Evolutionary conservation across 2,329 filamentous ascomycete genomes (phyloP), one percentile per base, ranked within the genome.

Genomic region (Neopestalotiopsis sp.): DNA sequence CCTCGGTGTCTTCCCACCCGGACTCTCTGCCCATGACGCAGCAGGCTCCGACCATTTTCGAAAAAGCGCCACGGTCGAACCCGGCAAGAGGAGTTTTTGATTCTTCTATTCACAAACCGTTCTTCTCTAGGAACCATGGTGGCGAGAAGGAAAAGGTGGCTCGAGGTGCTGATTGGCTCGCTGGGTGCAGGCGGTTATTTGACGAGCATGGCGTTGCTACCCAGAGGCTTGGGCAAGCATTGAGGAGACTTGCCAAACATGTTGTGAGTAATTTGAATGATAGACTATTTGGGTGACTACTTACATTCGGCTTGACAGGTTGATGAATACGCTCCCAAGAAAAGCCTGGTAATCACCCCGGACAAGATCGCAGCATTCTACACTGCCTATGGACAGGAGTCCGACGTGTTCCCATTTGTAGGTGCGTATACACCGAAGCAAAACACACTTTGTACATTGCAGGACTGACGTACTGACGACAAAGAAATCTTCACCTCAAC

Each of bases 301-400:
- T 28, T 10, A 45, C 59, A 61, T 34, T 59, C 38, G 38, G 1
- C 32, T 34, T 71, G 58, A 68, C 74, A 92, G 90, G 90, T 93
- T 72, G 88, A 92, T 68, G 87, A 93, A 72, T 92, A 91, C 75
- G 83, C 89, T 61, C 91, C 92, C 0, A 88, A 86, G 71, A 86
- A 87, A 64, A 91, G 87, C 42, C 82, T 95, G 17, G 92, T 96
- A 57, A 85, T 97, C 45, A 89, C 91, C 0, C 94, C 94, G 0
- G 82, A 88, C 4, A 96, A 96, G 81, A 87, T 97, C 83, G 85
- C 88, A 14, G 85, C 86, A 62, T 93, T 95, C 73, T 97, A 97
- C 76, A 84, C 87, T 17, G 87, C 88, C 67, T 92, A 92, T 69
- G 85, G 85, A 65, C 78, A 94, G 1, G 81, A 88, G 0, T 81